Base-by-base conservation (phyloP, 2,329 filamentous ascomycete species). In the Huntiella abstrusa region DNA sequence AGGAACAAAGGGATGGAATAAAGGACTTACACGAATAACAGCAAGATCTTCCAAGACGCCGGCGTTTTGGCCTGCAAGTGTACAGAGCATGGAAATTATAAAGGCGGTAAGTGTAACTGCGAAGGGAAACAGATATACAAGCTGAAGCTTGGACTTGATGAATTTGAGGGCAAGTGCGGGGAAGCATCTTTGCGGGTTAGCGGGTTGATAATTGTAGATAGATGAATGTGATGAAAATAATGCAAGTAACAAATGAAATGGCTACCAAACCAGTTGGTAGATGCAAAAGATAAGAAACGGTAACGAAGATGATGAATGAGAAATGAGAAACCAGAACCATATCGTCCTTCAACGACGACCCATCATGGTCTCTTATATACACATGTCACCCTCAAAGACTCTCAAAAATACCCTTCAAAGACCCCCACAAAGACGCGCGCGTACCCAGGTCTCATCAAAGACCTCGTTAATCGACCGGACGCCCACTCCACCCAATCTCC, bases 21-120 rank as follows among this genome's bases (percentile, higher is more conserved):
- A 33, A 12, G 19, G 32, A 52, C 60, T 48, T 52, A 64, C 62
- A 50, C 63, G 56, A 35, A 62, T 54, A 39, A 66, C 53, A 45
- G 59, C 62, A 52, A 64, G 65, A 35, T 65, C 61, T 48, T 66
- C 64, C 59, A 66, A 60, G 46, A 65, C 64, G 1, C 63, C 63
- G 47, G 60, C 52, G 37, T 64, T 55, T 37, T 59, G 58, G 11
- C 64, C 64, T 32, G 64, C 58, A 51, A 64, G 63, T 22, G 65
- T 58, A 42, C 57, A 57, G n/a, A 66, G 54, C 38, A 59, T 58
- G 12, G 59, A 58, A 13, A 66, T 58, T 34, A 66, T 55, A 48
- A 65, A 60, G 33, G 57, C 60, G 51, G 59, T 58, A 37, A 64
- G 54, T 49, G 60, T 58, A 35, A 64, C 53, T 19, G 58, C 53